Percentiles rank a stretch among this genome's conserved stretches.
phyloP scores from a whole-genome alignment of 495 filamentous ascomycete genomes.

The Tuber umbilicatum region DNA sequence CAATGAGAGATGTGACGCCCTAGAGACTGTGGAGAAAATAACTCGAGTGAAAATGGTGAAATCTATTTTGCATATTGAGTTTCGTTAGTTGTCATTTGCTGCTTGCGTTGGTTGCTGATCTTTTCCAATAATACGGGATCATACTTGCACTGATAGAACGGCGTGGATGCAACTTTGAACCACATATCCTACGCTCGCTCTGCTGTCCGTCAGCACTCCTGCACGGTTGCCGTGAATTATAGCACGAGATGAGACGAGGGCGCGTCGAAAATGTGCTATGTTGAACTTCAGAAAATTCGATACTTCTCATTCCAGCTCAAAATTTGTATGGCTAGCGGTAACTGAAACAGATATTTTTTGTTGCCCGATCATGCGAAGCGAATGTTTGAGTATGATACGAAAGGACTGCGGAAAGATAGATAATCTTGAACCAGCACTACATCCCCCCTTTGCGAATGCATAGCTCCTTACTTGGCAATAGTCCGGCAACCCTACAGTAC shows the following conservation, averaged over 20 bases:
- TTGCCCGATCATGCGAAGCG: neutral
- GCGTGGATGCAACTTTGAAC: neutral
- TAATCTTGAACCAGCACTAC: neutral
- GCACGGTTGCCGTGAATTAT: neutral
- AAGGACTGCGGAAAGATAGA: neutral
- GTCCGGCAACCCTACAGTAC: neutral
- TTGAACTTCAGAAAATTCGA: neutral
- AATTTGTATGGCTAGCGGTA: neutral
- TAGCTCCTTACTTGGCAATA: neutral
- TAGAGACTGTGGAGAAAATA: neutral
- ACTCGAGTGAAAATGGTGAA: neutral
- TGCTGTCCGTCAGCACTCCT: neutral
- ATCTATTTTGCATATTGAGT: neutral
- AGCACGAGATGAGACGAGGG: neutral
- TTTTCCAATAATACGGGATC: neutral
- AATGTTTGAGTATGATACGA: neutral
- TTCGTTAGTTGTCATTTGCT: neutral
- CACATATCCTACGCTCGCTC: neutral
- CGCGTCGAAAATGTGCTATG: neutral
- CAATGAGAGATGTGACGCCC: neutral
- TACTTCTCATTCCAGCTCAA: neutral
- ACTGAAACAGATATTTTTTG: neutral
- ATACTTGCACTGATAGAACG: neutral
- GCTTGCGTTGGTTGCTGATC: neutral
- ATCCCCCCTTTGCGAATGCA: neutral